Conservation (phyloP, 192 early-diverging fungal species). For the Coemansia sp. region DNA sequence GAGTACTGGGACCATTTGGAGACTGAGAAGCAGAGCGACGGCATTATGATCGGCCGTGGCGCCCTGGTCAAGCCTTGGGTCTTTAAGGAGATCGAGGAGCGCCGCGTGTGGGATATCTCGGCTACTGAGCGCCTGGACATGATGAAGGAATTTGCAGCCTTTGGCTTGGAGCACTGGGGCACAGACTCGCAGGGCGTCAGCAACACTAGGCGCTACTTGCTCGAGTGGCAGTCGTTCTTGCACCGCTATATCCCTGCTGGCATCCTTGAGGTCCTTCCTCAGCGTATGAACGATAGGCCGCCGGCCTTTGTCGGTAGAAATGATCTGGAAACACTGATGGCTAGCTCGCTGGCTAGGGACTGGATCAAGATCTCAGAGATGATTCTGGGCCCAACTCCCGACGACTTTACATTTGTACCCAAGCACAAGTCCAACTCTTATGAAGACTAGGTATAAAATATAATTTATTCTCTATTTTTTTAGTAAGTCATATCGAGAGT, state of each 20-base stretch:
- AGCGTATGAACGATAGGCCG: slow-evolving; percentile 90
- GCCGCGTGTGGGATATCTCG: slow-evolving; percentile 89
- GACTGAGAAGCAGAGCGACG: slow-evolving; percentile 64
- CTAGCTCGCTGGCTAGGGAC: slow-evolving; percentile 71
- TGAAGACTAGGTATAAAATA: slow-evolving; percentile 28
- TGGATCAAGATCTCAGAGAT: slow-evolving; percentile 95
- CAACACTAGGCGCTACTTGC: slow-evolving; percentile 75
- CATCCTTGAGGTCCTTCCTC: slow-evolving; percentile 89
- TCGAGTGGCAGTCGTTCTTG: slow-evolving; percentile 79
- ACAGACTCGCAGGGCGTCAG: slow-evolving; percentile 86
- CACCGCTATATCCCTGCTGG: slow-evolving; percentile 89
- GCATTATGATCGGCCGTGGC: slow-evolving; percentile 91
- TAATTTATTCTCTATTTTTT: neutral
- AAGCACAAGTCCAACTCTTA: slow-evolving; percentile 94
- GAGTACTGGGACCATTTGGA: slow-evolving; percentile 80
- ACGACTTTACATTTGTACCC: slow-evolving; percentile 86
- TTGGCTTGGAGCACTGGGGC: slow-evolving; percentile 97
- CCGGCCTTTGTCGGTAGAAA: slow-evolving; percentile 83
- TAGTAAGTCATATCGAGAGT: slow-evolving; percentile 26
- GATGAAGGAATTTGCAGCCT: slow-evolving; percentile 75
- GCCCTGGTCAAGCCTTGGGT: slow-evolving; percentile 98
- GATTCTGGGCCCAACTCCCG: slow-evolving; percentile 88
- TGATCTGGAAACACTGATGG: slow-evolving; percentile 95
- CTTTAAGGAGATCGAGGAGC: slow-evolving; percentile 89
- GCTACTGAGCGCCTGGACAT: slow-evolving; percentile 90